Percentiles rank a stretch among this genome's conserved stretches.
These are phyloP conservation scores for Colletotrichum plurivorum DNA, from an alignment of 2,329 filamentous ascomycete genomes.

Conservation along the genomic window DNA sequence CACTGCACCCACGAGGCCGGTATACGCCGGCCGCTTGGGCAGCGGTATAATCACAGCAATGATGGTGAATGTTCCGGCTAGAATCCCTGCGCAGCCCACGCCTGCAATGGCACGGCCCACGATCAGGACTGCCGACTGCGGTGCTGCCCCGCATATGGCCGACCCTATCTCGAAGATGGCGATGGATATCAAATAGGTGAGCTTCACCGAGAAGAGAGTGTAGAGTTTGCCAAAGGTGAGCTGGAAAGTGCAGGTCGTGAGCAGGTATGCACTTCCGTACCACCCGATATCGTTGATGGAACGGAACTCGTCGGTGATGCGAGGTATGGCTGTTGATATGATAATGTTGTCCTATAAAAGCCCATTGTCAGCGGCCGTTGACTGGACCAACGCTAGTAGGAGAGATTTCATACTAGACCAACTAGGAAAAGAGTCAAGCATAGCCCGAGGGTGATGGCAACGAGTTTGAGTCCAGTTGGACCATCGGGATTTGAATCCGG, in stretches of 20 bases:
- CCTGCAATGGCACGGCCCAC: slow-evolving; percentile 54
- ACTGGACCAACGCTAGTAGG: neutral
- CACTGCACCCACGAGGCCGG: slow-evolving; percentile 55
- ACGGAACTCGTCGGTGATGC: slow-evolving; percentile 52
- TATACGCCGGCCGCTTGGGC: slow-evolving; percentile 50
- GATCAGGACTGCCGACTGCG: slow-evolving; percentile 52
- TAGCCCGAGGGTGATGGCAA: slow-evolving; percentile 20
- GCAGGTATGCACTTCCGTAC: slow-evolving; percentile 47
- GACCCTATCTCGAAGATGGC: slow-evolving; percentile 46
- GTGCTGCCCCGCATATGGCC: slow-evolving; percentile 45
- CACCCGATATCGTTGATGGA: slow-evolving; percentile 59
- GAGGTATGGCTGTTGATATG: slow-evolving; percentile 53
- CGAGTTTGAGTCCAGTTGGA: slow-evolving; percentile 15
- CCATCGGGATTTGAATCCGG: slow-evolving; percentile 2
- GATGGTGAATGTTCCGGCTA: slow-evolving; percentile 53
- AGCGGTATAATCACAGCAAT: slow-evolving; percentile 54
- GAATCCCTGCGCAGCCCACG: slow-evolving; percentile 51
- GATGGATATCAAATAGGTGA: slow-evolving; percentile 44
- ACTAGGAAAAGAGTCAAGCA: slow-evolving; percentile 31
- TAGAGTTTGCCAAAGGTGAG: slow-evolving; percentile 47
- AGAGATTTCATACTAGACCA: slow-evolving; percentile 12
- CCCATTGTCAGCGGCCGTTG: neutral
- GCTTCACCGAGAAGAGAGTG: slow-evolving; percentile 48
- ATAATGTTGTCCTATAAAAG: slow-evolving; percentile 52
- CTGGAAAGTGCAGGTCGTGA: slow-evolving; percentile 46